Evolutionary conservation across 164 flowering plant genomes (phyloP), one percentile per base, ranked within the genome.

Genomic region (Cinnamomum chago): DNA sequence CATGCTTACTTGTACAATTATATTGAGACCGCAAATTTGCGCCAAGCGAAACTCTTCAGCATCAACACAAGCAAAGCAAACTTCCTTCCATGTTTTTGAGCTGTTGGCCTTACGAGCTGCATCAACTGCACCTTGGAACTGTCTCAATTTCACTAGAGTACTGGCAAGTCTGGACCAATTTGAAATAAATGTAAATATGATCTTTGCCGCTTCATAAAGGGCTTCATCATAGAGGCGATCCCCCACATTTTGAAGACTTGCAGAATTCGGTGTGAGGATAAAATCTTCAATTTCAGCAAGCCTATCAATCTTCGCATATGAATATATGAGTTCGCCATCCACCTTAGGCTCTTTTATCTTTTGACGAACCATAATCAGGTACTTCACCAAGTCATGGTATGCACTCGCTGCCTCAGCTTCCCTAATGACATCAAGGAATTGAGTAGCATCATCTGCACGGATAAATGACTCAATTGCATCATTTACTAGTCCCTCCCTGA

Each of bases 61-160:
- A 87, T 93, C 98, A 75, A 95, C 99, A 87, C 99, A 95, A 73
- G 99, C 99, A 89, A 95, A 95, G 84, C 99, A 95, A 52, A 95
- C 97, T 82, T 91, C 97, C 79, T 95, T 95, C 99, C 98, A 93
- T 75, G 99, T 95, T 83, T 95, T 95, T 52, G 99, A 82, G 74
- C 98, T 95, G 82, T 92, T 95, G 17, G 99, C 99, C 83, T 95
- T 95, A 5, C 99, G 77, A 76, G 99, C 99, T 17, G 99, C 99
- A 87, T 95, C 99, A 76, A 95, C 99, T 71, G 99, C 99, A 71
- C 99, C 94, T 88, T 95, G 99, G 83, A 92, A 95, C 78, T 95
- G 98, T 75, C 81, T 82, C 68, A 95, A 81, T 82, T 86, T 93
- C 71, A 95, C 98, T 55, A 95, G 91, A 10, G 99, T 95, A 72